Base-by-base conservation (phyloP, 306 rosid genomes). In the Senna tora region DNA sequence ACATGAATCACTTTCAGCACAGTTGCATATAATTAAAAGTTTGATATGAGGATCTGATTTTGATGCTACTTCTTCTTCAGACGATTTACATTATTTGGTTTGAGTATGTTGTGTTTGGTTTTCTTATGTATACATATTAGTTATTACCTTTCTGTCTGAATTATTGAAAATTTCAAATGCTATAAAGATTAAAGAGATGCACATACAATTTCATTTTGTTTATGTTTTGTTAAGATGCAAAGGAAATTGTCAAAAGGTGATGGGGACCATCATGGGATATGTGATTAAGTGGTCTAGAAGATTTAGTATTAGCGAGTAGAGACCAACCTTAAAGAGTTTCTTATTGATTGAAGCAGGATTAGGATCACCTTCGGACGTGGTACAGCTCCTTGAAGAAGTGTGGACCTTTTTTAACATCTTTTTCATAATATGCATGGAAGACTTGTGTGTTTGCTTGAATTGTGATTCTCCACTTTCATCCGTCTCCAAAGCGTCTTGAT, bases 301-400 rank as follows among this genome's bases (percentile, higher is more conserved):
- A 76, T 70, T 47, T 73, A 73, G 84, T 58, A 59, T 42, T 41
- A 19, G n/a, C n/a, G n/a, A n/a, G n/a, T n/a, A n/a, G 82, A 67
- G 56, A 77, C 88, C 49, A 77, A 91, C 99, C 96, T 94, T 94
- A 21, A 36, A 84, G 77, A 84, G 82, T 78, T 81, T 91, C 83
- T 83, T 91, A 81, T 85, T 84, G 71, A 77, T 74, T 62, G 85
- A 70, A 77, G 82, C 82, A 70, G 83, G 72, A 63, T 64, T 79
- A 46, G 80, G 61, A 62, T 77, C 81, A 20, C 73, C 76, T 67
- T 22, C 47, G 5, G 79, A 49, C 17, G 75, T 73, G 43, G 51
- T 56, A 19, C 85, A 65, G 78, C 59, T 78, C 78, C 75, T 83
- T 51, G 88, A 81, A 59, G 87, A 86, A 69, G 72, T 42, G 49